Conservation (phyloP, 1,139 yeast species). For the Nematodospora anomalae region DNA sequence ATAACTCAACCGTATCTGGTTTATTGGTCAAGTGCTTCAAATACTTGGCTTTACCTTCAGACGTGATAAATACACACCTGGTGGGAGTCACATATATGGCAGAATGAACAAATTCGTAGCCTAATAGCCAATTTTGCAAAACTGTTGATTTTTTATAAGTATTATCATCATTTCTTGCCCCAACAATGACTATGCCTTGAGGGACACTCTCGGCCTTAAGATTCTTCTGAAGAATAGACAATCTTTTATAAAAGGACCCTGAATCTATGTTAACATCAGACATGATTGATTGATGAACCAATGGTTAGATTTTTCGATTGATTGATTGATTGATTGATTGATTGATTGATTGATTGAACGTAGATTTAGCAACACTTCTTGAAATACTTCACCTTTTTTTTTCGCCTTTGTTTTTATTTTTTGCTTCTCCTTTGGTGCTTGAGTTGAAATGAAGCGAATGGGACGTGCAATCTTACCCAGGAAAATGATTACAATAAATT, state of each 20-base stretch:
- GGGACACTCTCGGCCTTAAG: constrained; percentile 46
- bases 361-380: background rate
- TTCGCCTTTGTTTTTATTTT: background rate
- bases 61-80: constrained; percentile 68
- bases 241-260: constrained; percentile 39
- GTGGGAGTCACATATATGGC: constrained; percentile 64
- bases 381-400: background rate
- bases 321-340: constrained; percentile 3
- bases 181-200: constrained; percentile 68
- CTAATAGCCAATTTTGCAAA: constrained; percentile 87
- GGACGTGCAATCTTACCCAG: constrained; percentile 1
- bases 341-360: background rate
- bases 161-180: constrained; percentile 82
- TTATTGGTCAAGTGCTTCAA: constrained; percentile 52
- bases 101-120: constrained; percentile 94
- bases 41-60: constrained; percentile 86
- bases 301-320: background rate
- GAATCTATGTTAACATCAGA: constrained; percentile 43
- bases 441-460: too few relatives aligned
- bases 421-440: background rate
- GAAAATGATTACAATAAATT: background rate
- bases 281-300: constrained; percentile 16
- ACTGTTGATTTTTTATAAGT: constrained; percentile 90
- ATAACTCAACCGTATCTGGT: constrained; percentile 56
- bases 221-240: constrained; percentile 41